phyloP scores from a whole-genome alignment of 1,284 basidiomycete species.

The Fomitiporia mediterranea region DNA sequence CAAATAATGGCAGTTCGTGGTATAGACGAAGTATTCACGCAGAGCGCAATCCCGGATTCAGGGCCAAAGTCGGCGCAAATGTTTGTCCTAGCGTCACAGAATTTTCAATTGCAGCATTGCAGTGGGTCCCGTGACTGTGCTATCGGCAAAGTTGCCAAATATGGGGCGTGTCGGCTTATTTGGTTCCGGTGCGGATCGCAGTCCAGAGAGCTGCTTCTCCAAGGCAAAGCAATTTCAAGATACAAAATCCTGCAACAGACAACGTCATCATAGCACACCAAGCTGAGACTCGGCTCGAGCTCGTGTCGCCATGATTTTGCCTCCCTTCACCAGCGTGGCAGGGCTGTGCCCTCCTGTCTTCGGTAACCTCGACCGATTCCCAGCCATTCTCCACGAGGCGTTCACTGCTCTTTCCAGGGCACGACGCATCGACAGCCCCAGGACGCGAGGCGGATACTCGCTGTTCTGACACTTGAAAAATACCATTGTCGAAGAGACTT shows the following conservation, averaged over 20 bases:
- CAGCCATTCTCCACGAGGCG: constrained; percentile 17
- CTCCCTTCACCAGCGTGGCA: constrained; percentile 16
- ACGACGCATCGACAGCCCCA: constrained; percentile 13
- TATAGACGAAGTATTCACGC: too few species aligned
- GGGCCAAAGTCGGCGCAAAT: not conserved
- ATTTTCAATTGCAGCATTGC: not conserved
- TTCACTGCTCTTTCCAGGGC: constrained; percentile 4
- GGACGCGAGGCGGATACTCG: constrained; percentile 6
- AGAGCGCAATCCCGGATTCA: not conserved
- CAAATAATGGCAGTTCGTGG: too few species aligned
- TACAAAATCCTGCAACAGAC: not conserved
- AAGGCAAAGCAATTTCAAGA: constrained; percentile 10
- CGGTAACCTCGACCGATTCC: constrained; percentile 6
- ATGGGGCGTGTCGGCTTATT: not conserved
- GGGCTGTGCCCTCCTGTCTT: constrained; percentile 7
- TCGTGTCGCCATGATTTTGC: constrained; percentile 2
- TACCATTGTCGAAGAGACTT: constrained; percentile 2
- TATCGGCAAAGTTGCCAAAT: too few species aligned
- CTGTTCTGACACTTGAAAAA: not conserved
- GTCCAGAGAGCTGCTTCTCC: not conserved
- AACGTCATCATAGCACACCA: constrained; percentile 1
- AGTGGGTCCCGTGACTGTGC: not conserved
- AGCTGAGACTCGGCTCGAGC: constrained; percentile 1
- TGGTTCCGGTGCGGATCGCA: not conserved
- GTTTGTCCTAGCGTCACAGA: too few species aligned